Evolutionary conservation across 1,139 yeast genomes (phyloP).

Genomic region (Petasospora fabianii): DNA sequence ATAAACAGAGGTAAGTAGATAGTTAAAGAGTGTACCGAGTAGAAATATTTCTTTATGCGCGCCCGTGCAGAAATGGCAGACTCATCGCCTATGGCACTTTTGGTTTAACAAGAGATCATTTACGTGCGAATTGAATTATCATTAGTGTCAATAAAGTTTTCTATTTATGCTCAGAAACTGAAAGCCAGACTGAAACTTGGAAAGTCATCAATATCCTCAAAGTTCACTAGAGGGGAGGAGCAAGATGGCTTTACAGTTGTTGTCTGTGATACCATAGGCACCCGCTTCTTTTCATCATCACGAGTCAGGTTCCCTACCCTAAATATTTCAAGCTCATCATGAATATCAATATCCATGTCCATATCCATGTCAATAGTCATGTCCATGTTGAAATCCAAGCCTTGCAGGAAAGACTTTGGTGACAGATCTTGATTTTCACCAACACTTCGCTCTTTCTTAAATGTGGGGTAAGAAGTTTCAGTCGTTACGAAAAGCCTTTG

Average conservation of each 20-base stretch:
- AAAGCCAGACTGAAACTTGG: slow-evolving; percentile 5
- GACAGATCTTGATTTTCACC: too few species aligned
- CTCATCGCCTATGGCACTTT: too few species aligned
- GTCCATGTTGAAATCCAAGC: too few species aligned
- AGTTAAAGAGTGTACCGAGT: too few species aligned
- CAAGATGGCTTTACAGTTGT: too few species aligned
- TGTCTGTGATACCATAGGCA: too few species aligned
- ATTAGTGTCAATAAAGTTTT: neutral
- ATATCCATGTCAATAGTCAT: neutral
- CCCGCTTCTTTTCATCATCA: neutral
- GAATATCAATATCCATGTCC: neutral
- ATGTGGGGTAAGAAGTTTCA: slow-evolving; percentile 2
- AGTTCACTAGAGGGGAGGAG: slow-evolving; percentile 1
- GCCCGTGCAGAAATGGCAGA: slow-evolving; percentile 9
- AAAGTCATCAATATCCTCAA: slow-evolving; percentile 8
- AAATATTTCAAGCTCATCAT: slow-evolving; percentile 5
- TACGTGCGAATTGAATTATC: too few species aligned
- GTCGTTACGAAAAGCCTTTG: slow-evolving; percentile 4
- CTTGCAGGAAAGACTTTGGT: too few species aligned
- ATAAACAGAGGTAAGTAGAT: too few species aligned
- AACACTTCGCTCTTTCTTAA: too few species aligned
- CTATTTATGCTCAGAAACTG: neutral
- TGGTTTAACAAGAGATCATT: too few species aligned
- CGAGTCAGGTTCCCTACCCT: neutral
- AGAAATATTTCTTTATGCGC: too few species aligned